These are phyloP conservation scores for Nicotiana sylvestris DNA, from an alignment of 257 asterid genomes.

Conservation along the genomic window DNA sequence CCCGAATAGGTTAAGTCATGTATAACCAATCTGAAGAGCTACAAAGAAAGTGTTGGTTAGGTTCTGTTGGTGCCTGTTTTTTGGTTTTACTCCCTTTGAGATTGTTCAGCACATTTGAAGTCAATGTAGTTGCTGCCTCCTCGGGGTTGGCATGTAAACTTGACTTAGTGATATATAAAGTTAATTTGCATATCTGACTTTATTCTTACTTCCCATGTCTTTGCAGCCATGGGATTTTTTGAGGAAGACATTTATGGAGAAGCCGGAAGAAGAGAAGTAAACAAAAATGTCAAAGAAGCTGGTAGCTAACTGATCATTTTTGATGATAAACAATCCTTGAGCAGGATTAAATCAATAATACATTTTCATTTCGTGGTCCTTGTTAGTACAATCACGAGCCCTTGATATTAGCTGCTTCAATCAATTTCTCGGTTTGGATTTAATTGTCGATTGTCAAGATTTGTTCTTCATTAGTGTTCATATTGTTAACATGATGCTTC, in stretches of 20 bases:
- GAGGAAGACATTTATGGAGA: slow-evolving; percentile 80
- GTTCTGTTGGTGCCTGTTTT: background rate
- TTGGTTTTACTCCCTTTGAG: background rate
- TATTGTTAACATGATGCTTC: background rate
- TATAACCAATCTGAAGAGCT: background rate
- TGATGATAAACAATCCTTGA: slow-evolving; percentile 30
- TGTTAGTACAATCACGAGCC: slow-evolving; percentile 8
- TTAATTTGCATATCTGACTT: background rate
- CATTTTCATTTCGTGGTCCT: slow-evolving; percentile 9
- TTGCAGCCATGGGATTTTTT: slow-evolving; percentile 90
- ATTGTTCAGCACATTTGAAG: background rate
- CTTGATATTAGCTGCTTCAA: slow-evolving; percentile 1
- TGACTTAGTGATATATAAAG: background rate
- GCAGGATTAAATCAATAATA: slow-evolving; percentile 26
- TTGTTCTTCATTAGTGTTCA: background rate
- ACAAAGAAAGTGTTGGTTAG: background rate
- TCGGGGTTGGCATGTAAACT: background rate
- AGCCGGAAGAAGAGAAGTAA: slow-evolving; percentile 57
- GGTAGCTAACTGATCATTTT: slow-evolving; percentile 19
- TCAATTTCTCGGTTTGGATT: background rate
- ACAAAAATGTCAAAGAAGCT: slow-evolving; percentile 15
- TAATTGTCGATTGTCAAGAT: background rate
- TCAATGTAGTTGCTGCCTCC: background rate
- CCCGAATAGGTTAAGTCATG: background rate
- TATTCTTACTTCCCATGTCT: background rate